Conservation (phyloP, 495 filamentous ascomycete species). For the Penicillium silybi region DNA sequence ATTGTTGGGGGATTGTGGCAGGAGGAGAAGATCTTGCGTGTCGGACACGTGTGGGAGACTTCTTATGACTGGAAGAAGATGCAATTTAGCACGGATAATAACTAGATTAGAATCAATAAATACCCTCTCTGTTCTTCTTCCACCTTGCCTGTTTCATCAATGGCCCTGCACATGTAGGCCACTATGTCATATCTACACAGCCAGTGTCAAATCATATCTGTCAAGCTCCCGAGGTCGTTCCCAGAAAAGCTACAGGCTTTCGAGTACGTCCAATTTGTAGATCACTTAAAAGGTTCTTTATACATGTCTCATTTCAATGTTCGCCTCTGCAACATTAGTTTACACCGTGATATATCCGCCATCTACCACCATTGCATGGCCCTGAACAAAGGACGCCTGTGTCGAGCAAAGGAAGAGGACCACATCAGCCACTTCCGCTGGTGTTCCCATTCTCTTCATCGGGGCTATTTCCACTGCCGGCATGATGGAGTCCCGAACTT, state of each 20-base stretch:
- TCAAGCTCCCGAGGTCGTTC: no score
- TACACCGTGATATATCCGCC: constrained; percentile 47
- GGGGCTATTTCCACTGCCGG: constrained; percentile 45
- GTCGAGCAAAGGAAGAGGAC: constrained; percentile 46
- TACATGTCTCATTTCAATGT: background rate
- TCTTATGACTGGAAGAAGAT: constrained; percentile 45
- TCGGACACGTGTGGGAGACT: constrained; percentile 50
- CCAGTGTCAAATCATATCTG: background rate
- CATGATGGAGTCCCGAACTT: constrained; percentile 28
- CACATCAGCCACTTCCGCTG: constrained; percentile 48
- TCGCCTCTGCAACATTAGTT: background rate
- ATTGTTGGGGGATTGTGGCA: constrained; percentile 48
- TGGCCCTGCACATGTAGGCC: background rate
- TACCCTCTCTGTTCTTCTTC: background rate
- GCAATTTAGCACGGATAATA: constrained; percentile 7
- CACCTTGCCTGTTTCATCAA: background rate
- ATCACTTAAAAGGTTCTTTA: background rate
- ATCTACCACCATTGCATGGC: constrained; percentile 50
- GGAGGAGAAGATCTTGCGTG: constrained; percentile 40
- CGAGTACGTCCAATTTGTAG: background rate
- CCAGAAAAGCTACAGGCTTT: background rate
- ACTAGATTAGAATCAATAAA: background rate
- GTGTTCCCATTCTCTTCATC: constrained; percentile 48
- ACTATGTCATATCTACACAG: background rate
- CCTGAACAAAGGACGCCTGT: constrained; percentile 49